Evolutionary conservation across 306 rosid genomes (phyloP).

Genomic region (Mimosa bimucronata): DNA sequence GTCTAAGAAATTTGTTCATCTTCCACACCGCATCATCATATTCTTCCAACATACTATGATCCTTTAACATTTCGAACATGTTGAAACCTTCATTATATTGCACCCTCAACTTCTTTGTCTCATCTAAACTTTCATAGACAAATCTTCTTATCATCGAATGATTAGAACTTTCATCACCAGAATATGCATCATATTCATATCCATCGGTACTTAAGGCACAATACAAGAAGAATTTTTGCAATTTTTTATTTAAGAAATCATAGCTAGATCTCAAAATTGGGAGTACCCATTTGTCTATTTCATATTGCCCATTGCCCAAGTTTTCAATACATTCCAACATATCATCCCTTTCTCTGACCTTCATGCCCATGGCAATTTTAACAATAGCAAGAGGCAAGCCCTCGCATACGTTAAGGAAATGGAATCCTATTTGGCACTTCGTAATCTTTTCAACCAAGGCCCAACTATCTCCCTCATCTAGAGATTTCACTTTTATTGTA

Average conservation of each 20-base stretch:
- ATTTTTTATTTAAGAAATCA: background rate
- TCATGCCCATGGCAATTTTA: background rate
- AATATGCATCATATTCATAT: accelerated
- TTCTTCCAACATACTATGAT: background rate
- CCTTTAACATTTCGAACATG: background rate
- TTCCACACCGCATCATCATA: background rate
- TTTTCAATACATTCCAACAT: background rate
- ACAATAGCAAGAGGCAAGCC: background rate
- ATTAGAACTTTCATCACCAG: background rate
- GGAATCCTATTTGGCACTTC: background rate
- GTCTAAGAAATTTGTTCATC: background rate
- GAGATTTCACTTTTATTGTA: background rate
- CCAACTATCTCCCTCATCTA: background rate
- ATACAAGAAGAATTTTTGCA: background rate
- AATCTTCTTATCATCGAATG: background rate
- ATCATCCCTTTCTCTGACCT: background rate
- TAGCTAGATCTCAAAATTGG: background rate
- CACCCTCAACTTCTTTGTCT: background rate
- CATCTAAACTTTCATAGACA: background rate
- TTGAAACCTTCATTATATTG: background rate
- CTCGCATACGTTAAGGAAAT: background rate
- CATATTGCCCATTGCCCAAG: background rate
- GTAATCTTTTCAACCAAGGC: background rate
- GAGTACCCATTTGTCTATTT: background rate
- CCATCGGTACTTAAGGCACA: background rate